These are phyloP conservation scores for Penicillium coprophilum DNA, from an alignment of 495 filamentous ascomycete species.

Conservation along the genomic window DNA sequence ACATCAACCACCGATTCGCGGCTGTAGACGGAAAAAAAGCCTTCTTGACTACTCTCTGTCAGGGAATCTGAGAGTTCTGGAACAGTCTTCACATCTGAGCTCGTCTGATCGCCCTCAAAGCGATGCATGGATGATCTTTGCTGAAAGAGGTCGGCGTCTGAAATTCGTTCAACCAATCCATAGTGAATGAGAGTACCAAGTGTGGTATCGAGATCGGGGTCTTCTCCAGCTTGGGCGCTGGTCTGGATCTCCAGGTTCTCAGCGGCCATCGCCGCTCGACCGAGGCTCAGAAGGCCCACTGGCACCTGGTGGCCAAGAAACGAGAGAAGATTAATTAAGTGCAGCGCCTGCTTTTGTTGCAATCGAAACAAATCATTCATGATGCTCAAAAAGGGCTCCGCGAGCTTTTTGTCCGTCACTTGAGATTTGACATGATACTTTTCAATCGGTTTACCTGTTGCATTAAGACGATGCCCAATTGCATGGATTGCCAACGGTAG, in stretches of 20 bases:
- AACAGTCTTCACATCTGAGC: slow-evolving; percentile 23
- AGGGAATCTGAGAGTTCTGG: slow-evolving; percentile 38
- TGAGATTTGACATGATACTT: slow-evolving; percentile 68
- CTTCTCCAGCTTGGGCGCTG: slow-evolving; percentile 51
- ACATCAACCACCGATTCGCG: slow-evolving; percentile 60
- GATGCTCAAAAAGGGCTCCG: slow-evolving; percentile 68
- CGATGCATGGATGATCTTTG: slow-evolving; percentile 26
- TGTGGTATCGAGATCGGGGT: slow-evolving; percentile 64
- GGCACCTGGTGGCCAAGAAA: slow-evolving; percentile 76
- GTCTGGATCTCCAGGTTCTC: slow-evolving; percentile 50
- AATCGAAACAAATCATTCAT: slow-evolving; percentile 65
- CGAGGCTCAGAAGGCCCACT: slow-evolving; percentile 70
- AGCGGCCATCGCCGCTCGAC: slow-evolving; percentile 55
- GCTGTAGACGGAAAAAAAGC: slow-evolving; percentile 41
- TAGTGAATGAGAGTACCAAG: slow-evolving; percentile 67
- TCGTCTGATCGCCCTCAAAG: slow-evolving; percentile 22
- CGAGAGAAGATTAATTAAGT: slow-evolving; percentile 70
- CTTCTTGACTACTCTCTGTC: slow-evolving; percentile 51
- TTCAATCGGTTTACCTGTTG: slow-evolving; percentile 67
- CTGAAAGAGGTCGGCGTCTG: slow-evolving; percentile 39
- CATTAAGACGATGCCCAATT: slow-evolving; percentile 70
- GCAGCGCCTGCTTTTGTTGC: slow-evolving; percentile 61
- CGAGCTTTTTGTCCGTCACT: slow-evolving; percentile 63
- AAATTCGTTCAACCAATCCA: slow-evolving; percentile 63
- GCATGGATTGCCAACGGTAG: slow-evolving; percentile 79